Evolutionary conservation across 2,329 filamentous ascomycete genomes (phyloP), one percentile per base, ranked within the genome.

Genomic region (Aureobasidium sp.): DNA sequence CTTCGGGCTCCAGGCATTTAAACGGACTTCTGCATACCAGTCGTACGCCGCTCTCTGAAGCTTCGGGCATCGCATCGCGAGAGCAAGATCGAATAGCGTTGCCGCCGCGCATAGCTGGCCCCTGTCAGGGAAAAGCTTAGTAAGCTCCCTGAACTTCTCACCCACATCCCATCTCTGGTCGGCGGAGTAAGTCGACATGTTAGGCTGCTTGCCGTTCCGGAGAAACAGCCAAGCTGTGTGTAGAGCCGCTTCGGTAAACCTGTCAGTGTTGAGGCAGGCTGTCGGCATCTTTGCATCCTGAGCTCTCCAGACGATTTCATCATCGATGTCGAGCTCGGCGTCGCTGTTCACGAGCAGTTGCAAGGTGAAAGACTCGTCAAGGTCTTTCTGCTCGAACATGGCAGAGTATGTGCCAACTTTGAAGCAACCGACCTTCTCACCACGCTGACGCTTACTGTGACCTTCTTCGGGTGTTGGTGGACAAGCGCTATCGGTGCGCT

Each of bases 171-270:
- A 44, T 17, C 34, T 44, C 8, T 44, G 34, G 17, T 37, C 9
- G 26, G 10, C 17, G 24, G 26, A 15, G 24, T 41, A 55, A 4
- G 51, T 55, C 8, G 36, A 8, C 51, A 55, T 24, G 26, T 15
- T 32, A 15, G 52, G 52, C 12, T 32, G 26, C 17, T 56, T 56
- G 26, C 52, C 52, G 27, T 56, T 43, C 1, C 37, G 37, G 17
- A 56, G 36, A 26, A 56, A 56, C 8, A 56, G 26, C 52, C 52
- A 56, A 15, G 52, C 52, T 29, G 39, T 44, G n/a, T 56, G 39
- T 4, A 20, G 20, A 10, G 34, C 29, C 3, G 52, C 52, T 44
- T 44, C 52, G 39, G 37, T 29, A 27, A 43, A 32, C 17, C 37
- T 56, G 1, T 24, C 10, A 9, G 27, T n/a, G 9, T 44, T 44